Evolutionary conservation across 164 flowering plant species (phyloP).

Genomic region (Piper betle): DNA sequence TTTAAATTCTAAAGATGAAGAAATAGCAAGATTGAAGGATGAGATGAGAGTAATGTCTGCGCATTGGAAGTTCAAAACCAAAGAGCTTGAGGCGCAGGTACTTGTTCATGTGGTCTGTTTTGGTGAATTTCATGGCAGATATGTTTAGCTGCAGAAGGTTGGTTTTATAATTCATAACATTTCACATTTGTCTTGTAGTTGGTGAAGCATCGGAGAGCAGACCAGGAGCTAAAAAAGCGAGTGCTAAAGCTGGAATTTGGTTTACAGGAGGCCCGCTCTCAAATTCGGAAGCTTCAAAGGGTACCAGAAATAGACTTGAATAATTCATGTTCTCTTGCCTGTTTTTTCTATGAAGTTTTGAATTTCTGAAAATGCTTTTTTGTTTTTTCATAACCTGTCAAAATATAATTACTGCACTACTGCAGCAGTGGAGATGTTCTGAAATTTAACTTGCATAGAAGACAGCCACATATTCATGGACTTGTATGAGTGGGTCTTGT

Average conservation of each 20-base stretch:
- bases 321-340: not conserved
- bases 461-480: no score
- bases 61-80: slow-evolving; percentile 79
- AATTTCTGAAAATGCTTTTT: no score
- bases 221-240: slow-evolving; percentile 85
- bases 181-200: slow-evolving; percentile 27
- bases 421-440: no score
- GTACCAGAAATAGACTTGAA: slow-evolving; percentile 19
- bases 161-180: not conserved
- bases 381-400: no score
- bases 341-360: not conserved
- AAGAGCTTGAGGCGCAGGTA: slow-evolving; percentile 85
- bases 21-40: slow-evolving; percentile 65
- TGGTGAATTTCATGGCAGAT: no score
- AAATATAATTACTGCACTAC: no score
- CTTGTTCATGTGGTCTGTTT: not conserved
- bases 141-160: not conserved
- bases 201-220: slow-evolving; percentile 75
- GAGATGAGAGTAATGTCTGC: slow-evolving; percentile 76
- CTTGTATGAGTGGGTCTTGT: not conserved
- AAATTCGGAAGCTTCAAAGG: slow-evolving; percentile 84
- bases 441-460: no score
- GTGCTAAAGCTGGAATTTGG: slow-evolving; percentile 86
- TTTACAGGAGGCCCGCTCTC: slow-evolving; percentile 89
- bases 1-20: slow-evolving; percentile 66